Conservation (phyloP, 2,329 filamentous ascomycete genomes). For the Fusarium sp. region DNA sequence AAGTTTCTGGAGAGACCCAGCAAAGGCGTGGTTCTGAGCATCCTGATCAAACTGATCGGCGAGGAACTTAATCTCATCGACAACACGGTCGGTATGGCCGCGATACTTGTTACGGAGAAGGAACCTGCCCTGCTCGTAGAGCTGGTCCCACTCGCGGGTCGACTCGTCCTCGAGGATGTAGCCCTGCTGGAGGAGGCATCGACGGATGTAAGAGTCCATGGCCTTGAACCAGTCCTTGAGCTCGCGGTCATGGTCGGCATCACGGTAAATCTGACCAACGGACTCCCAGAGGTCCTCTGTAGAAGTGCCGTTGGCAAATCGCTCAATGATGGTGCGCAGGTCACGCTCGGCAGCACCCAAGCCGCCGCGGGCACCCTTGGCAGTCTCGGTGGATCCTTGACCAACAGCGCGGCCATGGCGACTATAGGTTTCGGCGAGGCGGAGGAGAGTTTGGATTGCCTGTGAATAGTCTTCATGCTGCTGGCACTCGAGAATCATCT, state of each 20-base stretch:
- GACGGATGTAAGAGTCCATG: conserved; percentile 80
- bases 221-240: conserved; percentile 89
- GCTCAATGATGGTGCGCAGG: conserved; percentile 83
- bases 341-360: conserved; percentile 79
- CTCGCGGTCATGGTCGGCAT: conserved; percentile 87
- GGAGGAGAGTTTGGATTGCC: conserved; percentile 87
- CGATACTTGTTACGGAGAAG: conserved; percentile 90
- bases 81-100: conserved; percentile 81
- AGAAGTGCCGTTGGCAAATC: conserved; percentile 95
- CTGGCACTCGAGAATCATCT: conserved; percentile 97
- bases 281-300: conserved; percentile 85
- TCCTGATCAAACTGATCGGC: conserved; percentile 90
- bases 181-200: conserved; percentile 86
- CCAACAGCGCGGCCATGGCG: conserved; percentile 74
- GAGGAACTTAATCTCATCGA: conserved; percentile 91
- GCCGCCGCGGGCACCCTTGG: conserved; percentile 76
- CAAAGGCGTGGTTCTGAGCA: conserved; percentile 84
- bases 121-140: conserved; percentile 87
- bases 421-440: conserved; percentile 85
- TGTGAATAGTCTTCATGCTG: conserved; percentile 92
- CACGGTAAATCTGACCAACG: conserved; percentile 84
- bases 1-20: conserved; percentile 77
- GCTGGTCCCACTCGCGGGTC: conserved; percentile 80
- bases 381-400: conserved; percentile 70
- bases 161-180: conserved; percentile 86